Evolutionary conservation across 345 rosid species (phyloP).

Genomic region (Acer negundo): DNA sequence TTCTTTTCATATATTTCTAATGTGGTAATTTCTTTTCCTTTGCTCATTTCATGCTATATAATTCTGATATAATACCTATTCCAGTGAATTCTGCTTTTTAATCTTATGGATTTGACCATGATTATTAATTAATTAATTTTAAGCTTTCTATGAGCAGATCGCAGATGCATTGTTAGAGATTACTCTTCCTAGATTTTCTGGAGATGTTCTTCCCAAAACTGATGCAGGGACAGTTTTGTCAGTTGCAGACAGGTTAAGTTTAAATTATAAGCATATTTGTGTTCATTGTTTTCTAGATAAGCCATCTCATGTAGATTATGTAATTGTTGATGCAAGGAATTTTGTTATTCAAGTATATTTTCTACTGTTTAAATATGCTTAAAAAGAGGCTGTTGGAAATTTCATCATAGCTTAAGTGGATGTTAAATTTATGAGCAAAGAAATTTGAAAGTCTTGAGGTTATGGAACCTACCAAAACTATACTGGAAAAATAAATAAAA

Average conservation of each 20-base stretch:
- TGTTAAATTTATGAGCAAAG: not conserved
- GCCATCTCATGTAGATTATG: not conserved
- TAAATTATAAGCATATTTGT: constrained; percentile 14
- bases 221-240: constrained; percentile 88
- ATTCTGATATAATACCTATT: not conserved
- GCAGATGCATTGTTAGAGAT: constrained; percentile 93
- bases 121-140: constrained; percentile 8
- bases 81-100: not conserved
- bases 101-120: constrained; percentile 8
- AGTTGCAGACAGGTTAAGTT: constrained; percentile 80
- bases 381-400: too few species aligned
- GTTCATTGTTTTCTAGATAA: not conserved
- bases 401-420: constrained; percentile 1
- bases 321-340: not conserved
- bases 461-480: not conserved
- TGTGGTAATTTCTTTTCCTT: not conserved
- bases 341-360: not conserved
- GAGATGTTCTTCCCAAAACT: constrained; percentile 82
- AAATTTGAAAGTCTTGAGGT: not conserved
- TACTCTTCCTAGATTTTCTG: constrained; percentile 85
- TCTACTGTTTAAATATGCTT: not conserved
- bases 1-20: not conserved
- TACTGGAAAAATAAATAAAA: not conserved
- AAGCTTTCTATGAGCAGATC: constrained; percentile 46
- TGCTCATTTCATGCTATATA: not conserved